Evolutionary conservation across 306 rosid species (phyloP), one percentile per base, ranked within the genome.

Genomic region (Prunus padus): DNA sequence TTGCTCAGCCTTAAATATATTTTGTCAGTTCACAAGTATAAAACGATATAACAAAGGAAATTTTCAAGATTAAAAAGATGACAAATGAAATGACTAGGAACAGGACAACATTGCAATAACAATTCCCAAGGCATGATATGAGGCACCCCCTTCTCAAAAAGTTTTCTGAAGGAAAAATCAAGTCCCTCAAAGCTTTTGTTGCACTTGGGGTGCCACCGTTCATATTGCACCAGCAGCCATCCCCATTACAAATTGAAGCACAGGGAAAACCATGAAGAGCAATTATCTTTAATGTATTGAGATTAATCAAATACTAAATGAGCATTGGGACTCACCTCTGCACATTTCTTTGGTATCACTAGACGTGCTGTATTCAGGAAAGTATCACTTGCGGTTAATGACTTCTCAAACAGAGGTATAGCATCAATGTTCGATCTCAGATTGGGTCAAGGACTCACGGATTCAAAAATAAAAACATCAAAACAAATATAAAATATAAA

Each of bases 321-420:
- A 70, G 59, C 13, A 3, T 51, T 57, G 69, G 69, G 76, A 82
- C 82, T 82, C 69, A 78, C 87, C 82, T 79, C 75, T 2, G 83
- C 81, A 14, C 20, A 16, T 22, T 42, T 72, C 80, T 57, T 76
- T 52, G 84, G 81, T 63, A 75, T 22, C 55, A 79, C 79, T 57
- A 83, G 78, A 63, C 81, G 81, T 51, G 69, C 74, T 33, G 18
- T 70, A 70, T 47, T 76, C 68, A 2, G 31, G 60, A 49, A 33
- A 70, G 79, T 2, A n/a, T 79, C 86, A 67, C 70, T 59, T 18
- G 15, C 8, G 8, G 59, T 79, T 62, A 79, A 33, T 11, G 64
- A 10, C 64, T 83, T 83, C 65, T 71, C 78, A 57, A 79, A 83
- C 7, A 83, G 31, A 30, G 28, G 69, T 61, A 56, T 26, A 10